Evolutionary conservation across 83 land plant genomes (phyloP), one percentile per base, ranked within the genome.

Genomic region (Picea mariana): DNA sequence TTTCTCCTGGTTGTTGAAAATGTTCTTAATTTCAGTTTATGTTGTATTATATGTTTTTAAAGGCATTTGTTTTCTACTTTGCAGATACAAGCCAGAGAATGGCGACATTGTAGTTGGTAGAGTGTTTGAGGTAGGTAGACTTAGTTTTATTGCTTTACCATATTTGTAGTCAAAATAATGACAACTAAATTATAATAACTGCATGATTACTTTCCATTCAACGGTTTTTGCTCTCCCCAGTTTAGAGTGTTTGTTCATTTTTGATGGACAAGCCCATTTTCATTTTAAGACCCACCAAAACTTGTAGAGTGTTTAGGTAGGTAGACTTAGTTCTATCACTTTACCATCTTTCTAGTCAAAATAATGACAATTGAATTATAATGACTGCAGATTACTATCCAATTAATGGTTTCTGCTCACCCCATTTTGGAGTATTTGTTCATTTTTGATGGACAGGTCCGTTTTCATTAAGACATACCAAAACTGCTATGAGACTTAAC

Each of bases 71-170:
- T 24, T 42, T 80, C 77, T 11, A 24, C 24, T 2, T 47, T 86
- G 78, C 83, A 97, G 98, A 86, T 97, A 97, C 83, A 92, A 94
- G 86, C 93, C 99, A 58, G 97, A 92, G 84, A 85, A 84, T 75
- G 99, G 99, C 31, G 99, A 97, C 85, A 97, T 97, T 72, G 86
- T 95, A 9, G 93, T 97, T 47, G 97, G 99, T 67, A 90, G 44
- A 42, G 95, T 9, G 83, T 88, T 61, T 97, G 52, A 97, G 94
- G 99, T 97, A 77, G 52, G 62, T 55, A 18, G 21, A 9, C 65
- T 79, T 31, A 42, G n/a, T 42, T 40, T 42, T 40, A 71, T 47
- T 40, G 15, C 23, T 40, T 27, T 5, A 31, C 44, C 49, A 40
- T 67, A 11, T 6, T 71, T 71, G 8, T 67, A 4, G 16, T 67